phyloP scores from a whole-genome alignment of 371 early-diverging fungal genomes.

The Neoconidiobolus thromboides region DNA sequence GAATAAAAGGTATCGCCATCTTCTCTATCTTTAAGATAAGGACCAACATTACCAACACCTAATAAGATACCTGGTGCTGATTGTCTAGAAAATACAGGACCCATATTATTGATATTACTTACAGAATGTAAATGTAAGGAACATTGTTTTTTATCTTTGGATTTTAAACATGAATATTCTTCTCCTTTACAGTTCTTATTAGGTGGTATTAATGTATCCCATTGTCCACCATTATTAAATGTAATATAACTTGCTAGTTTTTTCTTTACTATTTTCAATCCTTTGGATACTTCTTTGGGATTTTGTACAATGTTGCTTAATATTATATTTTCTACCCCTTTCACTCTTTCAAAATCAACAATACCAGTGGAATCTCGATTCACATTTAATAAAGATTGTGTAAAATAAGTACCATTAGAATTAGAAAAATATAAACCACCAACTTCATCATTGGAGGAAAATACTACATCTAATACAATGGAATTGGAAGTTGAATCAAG shows the following conservation, averaged over 20 bases:
- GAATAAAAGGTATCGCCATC: slow-evolving; percentile 67
- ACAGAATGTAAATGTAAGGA: slow-evolving; percentile 72
- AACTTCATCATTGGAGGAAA: slow-evolving; percentile 11
- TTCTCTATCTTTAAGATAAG: slow-evolving; percentile 36
- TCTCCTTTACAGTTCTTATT: slow-evolving; percentile 20
- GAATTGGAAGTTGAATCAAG: slow-evolving; percentile 47
- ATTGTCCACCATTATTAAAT: slow-evolving; percentile 60
- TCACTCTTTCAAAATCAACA: slow-evolving; percentile 80
- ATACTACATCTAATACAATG: slow-evolving; percentile 40
- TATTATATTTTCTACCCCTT: slow-evolving; percentile 62
- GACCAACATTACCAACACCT: slow-evolving; percentile 82
- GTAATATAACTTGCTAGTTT: slow-evolving; percentile 60
- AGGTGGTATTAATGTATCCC: slow-evolving; percentile 28
- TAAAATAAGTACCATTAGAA: slow-evolving; percentile 77
- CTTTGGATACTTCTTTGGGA: slow-evolving; percentile 28
- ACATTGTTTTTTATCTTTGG: slow-evolving; percentile 49
- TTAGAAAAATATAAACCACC: slow-evolving; percentile 71
- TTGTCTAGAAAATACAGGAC: slow-evolving; percentile 47
- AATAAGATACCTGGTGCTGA: slow-evolving; percentile 68
- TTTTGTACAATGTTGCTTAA: slow-evolving; percentile 66
- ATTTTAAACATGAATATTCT: slow-evolving; percentile 18
- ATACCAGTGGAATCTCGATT: slow-evolving; percentile 50
- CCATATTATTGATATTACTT: slow-evolving; percentile 37
- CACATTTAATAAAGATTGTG: slow-evolving; percentile 49
- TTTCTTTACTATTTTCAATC: slow-evolving; percentile 20